Base-by-base conservation (phyloP, 2,329 filamentous ascomycete species). In the Penicillium sp. region DNA sequence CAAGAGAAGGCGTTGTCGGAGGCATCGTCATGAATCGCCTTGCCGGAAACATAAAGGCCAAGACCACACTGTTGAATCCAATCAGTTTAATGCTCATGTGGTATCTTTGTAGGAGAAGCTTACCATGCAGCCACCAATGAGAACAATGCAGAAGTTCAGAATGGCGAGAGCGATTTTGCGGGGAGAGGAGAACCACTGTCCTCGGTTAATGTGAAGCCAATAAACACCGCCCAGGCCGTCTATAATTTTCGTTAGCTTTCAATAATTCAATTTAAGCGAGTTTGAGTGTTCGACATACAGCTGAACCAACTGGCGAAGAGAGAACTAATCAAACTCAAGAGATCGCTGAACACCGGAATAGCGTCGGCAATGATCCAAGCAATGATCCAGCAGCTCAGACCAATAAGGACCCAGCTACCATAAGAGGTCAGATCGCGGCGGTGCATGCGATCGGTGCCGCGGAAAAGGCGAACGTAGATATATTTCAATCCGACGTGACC, bases 361-460 rank as follows among this genome's bases (percentile, higher is more conserved):
- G 83, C 83, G 68, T 87, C 83, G 9, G 86, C 85, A 49, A 90
- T 85, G 49, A 89, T 69, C 76, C 84, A 87, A 2, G 84, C 83
- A 13, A 87, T 61, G 3, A 82, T 62, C 83, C 85, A 89, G 34
- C 82, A 71, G 8, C 63, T 68, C 0, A 78, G 64, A 1, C 81
- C 79, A 37, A 90, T 81, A 2, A 55, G 76, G 10, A 83, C 60
- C 87, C 87, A 90, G n/a, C 77, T 78, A 1, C 77, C 67, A 56
- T 80, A 79, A 3, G 82, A 80, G 0, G 76, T 52, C 46, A 72
- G 67, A 32, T 78, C 82, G 39, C 75, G 74, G 50, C 77, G 74
- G 34, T 74, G 71, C 68, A 82, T 73, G 64, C 80, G 77, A 56
- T 80, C 77, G 7, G 81, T 84, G 55, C 81, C 79, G 18, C 78